Evolutionary conservation across 2,329 filamentous ascomycete species (phyloP), one percentile per base, ranked within the genome.

Genomic region (Talaromyces sp.): DNA sequence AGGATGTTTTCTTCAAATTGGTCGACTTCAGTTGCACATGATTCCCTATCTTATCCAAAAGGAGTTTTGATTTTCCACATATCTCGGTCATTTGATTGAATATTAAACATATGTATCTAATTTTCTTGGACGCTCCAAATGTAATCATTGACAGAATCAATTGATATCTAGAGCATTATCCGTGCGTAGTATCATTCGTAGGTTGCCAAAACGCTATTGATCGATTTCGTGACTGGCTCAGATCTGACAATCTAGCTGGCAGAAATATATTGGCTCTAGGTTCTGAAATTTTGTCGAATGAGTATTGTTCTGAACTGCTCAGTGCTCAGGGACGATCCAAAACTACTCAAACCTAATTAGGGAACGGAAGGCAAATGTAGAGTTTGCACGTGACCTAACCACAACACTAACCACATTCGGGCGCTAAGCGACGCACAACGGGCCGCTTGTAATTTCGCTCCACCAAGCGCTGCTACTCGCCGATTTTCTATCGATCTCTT

Each of bases 391-490:
- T 74, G 75, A 76, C 64, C 49, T 27, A 27, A 61, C 10, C 1
- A 17, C 57, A 70, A 69, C 69, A 73, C 76, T 76, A 73, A 63
- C 74, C 72, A 28, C 44, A 75, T 70, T 57, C 39, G 70, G 65
- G 58, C 62, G 53, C 68, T 78, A 77, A 78, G 75, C 76, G 75
- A 77, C 74, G 74, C 75, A 77, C 75, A 77, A 76, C 72, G 72
- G 72, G 73, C 71, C 68, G 68, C 67, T 55, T 32, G 66, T 63
- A 73, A 72, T 73, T 75, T 75, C 73, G 73, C 72, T 76, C 72
- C 73, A 75, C 73, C 70, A 70, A 68, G 61, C 57, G 55, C 56
- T 58, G 30, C 52, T 47, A 57, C 65, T 63, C 66, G 67, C 66
- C 66, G 74, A 75, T 71, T 74, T 76, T 75, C 72, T 71, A 73